Conservation (phyloP, 306 rosid genomes). For the Carpinus viminea region DNA sequence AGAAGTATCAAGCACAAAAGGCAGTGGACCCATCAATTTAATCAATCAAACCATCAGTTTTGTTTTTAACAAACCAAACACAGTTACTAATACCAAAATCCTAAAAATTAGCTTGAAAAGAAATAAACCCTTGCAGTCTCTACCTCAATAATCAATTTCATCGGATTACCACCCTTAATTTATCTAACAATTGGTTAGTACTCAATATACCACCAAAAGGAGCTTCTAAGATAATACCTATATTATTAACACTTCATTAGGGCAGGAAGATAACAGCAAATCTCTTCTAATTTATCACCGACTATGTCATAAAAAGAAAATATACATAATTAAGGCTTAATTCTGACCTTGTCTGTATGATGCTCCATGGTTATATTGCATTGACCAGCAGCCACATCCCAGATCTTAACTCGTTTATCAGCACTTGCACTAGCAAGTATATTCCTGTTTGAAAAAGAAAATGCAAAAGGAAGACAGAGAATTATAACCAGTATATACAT, state of each 20-base stretch:
- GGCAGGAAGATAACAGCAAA: background rate
- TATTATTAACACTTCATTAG: background rate
- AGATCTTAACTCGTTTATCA: slow-evolving; percentile 78
- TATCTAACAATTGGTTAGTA: background rate
- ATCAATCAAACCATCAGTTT: too few relatives aligned
- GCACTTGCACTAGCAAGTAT: slow-evolving; percentile 96
- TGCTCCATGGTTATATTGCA: slow-evolving; percentile 83
- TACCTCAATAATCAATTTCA: background rate
- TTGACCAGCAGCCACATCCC: slow-evolving; percentile 79
- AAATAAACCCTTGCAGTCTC: background rate
- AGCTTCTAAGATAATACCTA: background rate
- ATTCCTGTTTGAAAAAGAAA: slow-evolving; percentile 46
- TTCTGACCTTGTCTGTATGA: slow-evolving; percentile 79
- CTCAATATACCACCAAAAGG: background rate
- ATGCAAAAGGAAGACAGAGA: slow-evolving; percentile 7
- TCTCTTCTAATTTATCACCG: background rate
- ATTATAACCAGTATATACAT: slow-evolving; percentile 15
- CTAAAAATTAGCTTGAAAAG: background rate
- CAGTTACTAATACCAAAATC: background rate
- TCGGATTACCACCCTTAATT: background rate
- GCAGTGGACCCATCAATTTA: too few relatives aligned
- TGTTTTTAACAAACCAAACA: background rate
- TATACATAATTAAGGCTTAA: slow-evolving; percentile 12
- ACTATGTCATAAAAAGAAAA: background rate
- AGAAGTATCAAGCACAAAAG: too few relatives aligned